Evolutionary conservation across 805 yeast genomes (phyloP).

Genomic region (Wickerhamiella cacticola): DNA sequence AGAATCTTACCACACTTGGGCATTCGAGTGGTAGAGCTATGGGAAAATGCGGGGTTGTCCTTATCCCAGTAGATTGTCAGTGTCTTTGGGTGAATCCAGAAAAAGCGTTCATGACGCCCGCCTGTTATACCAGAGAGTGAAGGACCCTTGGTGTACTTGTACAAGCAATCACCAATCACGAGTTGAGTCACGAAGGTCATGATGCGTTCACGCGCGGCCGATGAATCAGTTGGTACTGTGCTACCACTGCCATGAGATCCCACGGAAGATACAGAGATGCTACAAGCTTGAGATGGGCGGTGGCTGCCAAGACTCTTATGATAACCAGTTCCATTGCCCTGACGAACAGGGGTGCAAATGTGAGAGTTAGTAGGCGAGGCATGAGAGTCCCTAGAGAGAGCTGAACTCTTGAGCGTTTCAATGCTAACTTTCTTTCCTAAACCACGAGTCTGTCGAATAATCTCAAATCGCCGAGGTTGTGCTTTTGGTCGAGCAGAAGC

Average conservation of each 20-base stretch:
- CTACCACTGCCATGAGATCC: constrained; percentile 1
- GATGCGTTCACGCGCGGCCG: constrained; percentile 25
- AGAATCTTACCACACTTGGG: constrained; percentile 73
- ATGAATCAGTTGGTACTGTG: constrained; percentile 4
- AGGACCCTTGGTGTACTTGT: constrained; percentile 73
- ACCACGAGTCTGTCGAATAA: constrained; percentile 6
- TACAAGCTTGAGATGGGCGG: background rate
- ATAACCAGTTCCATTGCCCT: background rate
- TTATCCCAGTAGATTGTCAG: constrained; percentile 83
- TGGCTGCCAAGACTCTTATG: background rate
- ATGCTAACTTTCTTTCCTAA: background rate
- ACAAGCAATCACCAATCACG: constrained; percentile 82
- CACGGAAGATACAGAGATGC: constrained; percentile 5
- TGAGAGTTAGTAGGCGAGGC: background rate
- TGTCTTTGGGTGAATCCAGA: constrained; percentile 94
- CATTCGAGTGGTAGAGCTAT: constrained; percentile 31
- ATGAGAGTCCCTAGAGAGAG: background rate
- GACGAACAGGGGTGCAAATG: background rate
- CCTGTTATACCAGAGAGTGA: constrained; percentile 54
- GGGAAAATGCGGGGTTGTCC: constrained; percentile 67
- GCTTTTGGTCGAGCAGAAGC: background rate
- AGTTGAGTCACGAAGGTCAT: constrained; percentile 83
- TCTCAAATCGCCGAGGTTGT: constrained; percentile 10
- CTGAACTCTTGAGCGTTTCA: background rate
- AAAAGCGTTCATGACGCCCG: constrained; percentile 76